Percentiles rank a stretch among this genome's conserved stretches.
Evolutionary conservation across 2,329 filamentous ascomycete species (phyloP).

Genomic region (Cladophialophora exuberans): DNA sequence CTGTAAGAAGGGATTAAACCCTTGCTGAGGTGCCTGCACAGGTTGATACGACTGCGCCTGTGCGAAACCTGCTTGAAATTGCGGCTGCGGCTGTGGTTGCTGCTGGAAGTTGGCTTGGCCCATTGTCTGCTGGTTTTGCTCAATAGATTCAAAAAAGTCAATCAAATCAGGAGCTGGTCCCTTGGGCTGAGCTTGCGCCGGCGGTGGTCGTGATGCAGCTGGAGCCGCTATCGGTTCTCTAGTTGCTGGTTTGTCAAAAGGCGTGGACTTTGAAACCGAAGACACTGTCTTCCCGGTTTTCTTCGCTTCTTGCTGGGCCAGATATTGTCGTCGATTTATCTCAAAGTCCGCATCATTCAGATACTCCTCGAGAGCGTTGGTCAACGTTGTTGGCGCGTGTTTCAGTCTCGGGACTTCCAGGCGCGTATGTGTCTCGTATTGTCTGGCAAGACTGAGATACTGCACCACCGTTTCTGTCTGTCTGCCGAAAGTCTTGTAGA

Average conservation of each 20-base stretch:
- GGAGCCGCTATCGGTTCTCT: slow-evolving; percentile 28
- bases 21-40: slow-evolving; percentile 34
- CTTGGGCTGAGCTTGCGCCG: slow-evolving; percentile 40
- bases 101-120: slow-evolving; percentile 45
- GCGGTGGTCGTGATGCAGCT: slow-evolving; percentile 32
- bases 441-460: slow-evolving; percentile 82
- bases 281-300: slow-evolving; percentile 42
- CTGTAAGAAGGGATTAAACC: slow-evolving; percentile 35
- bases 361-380: slow-evolving; percentile 89
- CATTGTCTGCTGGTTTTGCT: slow-evolving; percentile 80
- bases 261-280: slow-evolving; percentile 26
- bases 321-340: slow-evolving; percentile 85
- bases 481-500: slow-evolving; percentile 88
- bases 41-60: slow-evolving; percentile 30
- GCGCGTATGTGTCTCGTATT: slow-evolving; percentile 88
- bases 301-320: slow-evolving; percentile 78
- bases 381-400: slow-evolving; percentile 90
- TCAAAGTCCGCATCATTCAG: slow-evolving; percentile 95
- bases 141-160: slow-evolving; percentile 93
- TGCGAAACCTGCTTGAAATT: slow-evolving; percentile 21
- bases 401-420: slow-evolving; percentile 96
- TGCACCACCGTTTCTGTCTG: slow-evolving; percentile 93
- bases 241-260: slow-evolving; percentile 40
- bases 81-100: slow-evolving; percentile 44
- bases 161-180: slow-evolving; percentile 71